Percentiles rank a stretch among this genome's conserved stretches.
phyloP scores from a whole-genome alignment of 495 filamentous ascomycete species.

The Penicillium waksmanii region DNA sequence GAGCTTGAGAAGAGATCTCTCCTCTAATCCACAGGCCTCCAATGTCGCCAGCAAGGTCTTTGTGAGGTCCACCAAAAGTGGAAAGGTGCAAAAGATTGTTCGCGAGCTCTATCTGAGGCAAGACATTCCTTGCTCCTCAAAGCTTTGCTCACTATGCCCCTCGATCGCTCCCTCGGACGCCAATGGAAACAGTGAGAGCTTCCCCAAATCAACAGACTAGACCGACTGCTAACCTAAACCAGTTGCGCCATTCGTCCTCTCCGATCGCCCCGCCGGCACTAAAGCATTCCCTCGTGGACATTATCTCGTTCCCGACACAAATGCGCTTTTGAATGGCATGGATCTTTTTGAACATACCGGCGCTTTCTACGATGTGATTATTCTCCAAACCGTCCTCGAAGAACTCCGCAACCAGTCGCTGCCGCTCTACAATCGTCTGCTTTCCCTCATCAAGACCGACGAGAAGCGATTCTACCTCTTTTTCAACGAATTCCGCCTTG shows the following conservation, averaged over 20 bases:
- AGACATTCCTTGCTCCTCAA: conserved; percentile 97
- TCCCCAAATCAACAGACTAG: background rate
- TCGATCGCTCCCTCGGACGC: conserved; percentile 73
- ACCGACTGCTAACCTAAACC: conserved; percentile 33
- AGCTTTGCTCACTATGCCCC: conserved; percentile 77
- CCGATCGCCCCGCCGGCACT: conserved; percentile 81
- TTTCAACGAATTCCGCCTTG: conserved; percentile 95
- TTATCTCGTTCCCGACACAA: conserved; percentile 95
- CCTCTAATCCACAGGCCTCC: conserved; percentile 66
- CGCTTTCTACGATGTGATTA: conserved; percentile 92
- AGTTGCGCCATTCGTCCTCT: conserved; percentile 85
- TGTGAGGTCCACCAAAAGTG: conserved; percentile 86
- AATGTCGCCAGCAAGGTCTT: conserved; percentile 93
- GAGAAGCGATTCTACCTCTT: conserved; percentile 98
- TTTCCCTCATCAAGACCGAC: conserved; percentile 86
- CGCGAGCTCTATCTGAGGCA: conserved; percentile 92
- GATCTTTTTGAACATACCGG: conserved; percentile 91
- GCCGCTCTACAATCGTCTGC: conserved; percentile 91
- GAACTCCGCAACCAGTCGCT: conserved; percentile 92
- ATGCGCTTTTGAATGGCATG: conserved; percentile 93
- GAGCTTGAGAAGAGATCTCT: conserved; percentile 78
- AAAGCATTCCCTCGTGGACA: conserved; percentile 82
- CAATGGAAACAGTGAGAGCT: conserved; percentile 66
- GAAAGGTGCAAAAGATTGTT: conserved; percentile 98
- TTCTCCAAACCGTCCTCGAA: conserved; percentile 93